Evolutionary conservation across 306 rosid genomes (phyloP).

Genomic region (Echinosophora koreensis): DNA sequence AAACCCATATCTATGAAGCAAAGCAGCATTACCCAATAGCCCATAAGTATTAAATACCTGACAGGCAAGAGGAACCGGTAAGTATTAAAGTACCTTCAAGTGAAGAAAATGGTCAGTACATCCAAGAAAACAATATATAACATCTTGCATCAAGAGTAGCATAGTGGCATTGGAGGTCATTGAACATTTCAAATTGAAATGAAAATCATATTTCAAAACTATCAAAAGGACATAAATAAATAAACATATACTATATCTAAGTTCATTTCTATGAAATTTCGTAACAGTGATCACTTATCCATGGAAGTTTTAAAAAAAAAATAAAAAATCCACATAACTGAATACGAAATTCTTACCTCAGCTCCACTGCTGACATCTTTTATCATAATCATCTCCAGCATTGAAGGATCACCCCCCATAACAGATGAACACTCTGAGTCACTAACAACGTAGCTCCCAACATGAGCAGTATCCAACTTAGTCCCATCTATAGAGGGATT

Average conservation of each 20-base stretch:
- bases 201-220: background rate
- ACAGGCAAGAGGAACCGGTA: conserved; percentile 14
- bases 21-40: conserved; percentile 84
- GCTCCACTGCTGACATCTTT: conserved; percentile 78
- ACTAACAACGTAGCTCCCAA: conserved; percentile 30
- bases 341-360: conserved; percentile 62
- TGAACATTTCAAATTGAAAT: conserved; percentile 33
- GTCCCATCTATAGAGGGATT: conserved; percentile 45
- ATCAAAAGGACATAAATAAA: conserved; percentile 15
- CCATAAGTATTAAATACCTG: conserved; percentile 94
- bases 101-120: conserved; percentile 21
- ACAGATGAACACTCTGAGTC: conserved; percentile 50
- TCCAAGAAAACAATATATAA: background rate
- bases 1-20: conserved; percentile 94
- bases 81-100: conserved; percentile 12
- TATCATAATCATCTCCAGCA: conserved; percentile 84
- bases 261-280: conserved; percentile 9
- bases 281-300: conserved; percentile 4
- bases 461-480: conserved; percentile 35
- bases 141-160: conserved; percentile 9
- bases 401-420: conserved; percentile 50
- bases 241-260: background rate
- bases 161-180: conserved; percentile 2
- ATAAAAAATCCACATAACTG: conserved; percentile 12
- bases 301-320: background rate